phyloP scores from a whole-genome alignment of 495 filamentous ascomycete species.

The Penicillium simplicissimum region DNA sequence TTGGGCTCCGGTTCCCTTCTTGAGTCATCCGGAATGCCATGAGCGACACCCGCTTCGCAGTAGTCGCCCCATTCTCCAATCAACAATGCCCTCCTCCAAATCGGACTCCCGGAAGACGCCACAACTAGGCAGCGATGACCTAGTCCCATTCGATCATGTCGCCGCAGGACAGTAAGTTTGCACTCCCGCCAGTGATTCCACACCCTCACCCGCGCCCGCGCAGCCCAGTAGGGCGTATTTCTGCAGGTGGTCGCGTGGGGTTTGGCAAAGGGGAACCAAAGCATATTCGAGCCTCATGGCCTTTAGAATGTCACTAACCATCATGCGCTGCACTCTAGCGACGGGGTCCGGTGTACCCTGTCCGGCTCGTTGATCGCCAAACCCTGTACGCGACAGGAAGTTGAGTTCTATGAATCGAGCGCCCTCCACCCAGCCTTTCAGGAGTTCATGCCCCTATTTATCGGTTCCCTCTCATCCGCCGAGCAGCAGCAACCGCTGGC shows the following conservation, averaged over 20 bases:
- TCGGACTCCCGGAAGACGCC: conserved; percentile 39
- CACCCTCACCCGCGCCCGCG: conserved; percentile 11
- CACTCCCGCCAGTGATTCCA: background rate
- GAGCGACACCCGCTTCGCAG: background rate
- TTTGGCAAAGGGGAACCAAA: background rate
- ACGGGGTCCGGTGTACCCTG: conserved; percentile 83
- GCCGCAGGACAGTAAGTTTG: conserved; percentile 91
- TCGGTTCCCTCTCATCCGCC: conserved; percentile 68
- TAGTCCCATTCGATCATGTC: conserved; percentile 71
- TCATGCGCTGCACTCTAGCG: conserved; percentile 53
- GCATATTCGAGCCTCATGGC: background rate
- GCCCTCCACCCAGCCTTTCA: conserved; percentile 67
- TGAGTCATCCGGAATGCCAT: conserved; percentile 24
- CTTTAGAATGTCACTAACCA: conserved; percentile 14
- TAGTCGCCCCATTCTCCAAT: conserved; percentile 3
- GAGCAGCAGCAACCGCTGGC: conserved; percentile 52
- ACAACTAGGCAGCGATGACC: conserved; percentile 53
- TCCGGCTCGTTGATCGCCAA: conserved; percentile 91
- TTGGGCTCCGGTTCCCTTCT: background rate
- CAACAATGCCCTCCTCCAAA: conserved; percentile 41
- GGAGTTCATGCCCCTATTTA: conserved; percentile 78
- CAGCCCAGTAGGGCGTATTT: background rate
- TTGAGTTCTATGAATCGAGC: conserved; percentile 88
- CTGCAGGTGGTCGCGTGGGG: conserved; percentile 7
- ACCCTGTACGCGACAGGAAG: conserved; percentile 83